phyloP scores from a whole-genome alignment of 805 yeast genomes.

The Ogataea trehalophila region DNA sequence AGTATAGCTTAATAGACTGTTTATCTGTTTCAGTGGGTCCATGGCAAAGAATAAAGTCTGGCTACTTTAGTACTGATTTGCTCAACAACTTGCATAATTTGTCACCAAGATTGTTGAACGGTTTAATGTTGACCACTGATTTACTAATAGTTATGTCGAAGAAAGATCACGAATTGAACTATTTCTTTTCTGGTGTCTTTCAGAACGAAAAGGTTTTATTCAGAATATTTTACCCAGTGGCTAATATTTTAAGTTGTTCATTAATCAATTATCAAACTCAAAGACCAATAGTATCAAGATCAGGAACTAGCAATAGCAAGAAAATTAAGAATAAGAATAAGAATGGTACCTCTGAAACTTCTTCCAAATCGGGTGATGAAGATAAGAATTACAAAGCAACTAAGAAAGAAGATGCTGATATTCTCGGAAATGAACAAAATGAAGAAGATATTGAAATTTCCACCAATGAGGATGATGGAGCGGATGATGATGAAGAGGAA shows the following conservation, averaged over 20 bases:
- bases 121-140: conserved; percentile 64
- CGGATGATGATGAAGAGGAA: conserved; percentile 19
- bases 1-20: conserved; percentile 63
- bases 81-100: conserved; percentile 51
- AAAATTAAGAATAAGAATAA: conserved; percentile 8
- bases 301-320: too few species aligned
- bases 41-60: conserved; percentile 76
- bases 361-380: neutral
- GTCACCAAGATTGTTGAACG: conserved; percentile 61
- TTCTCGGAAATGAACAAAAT: too few species aligned
- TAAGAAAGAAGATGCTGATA: too few species aligned
- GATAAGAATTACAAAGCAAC: too few species aligned
- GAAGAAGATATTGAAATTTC: too few species aligned
- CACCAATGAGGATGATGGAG: conserved; percentile 7
- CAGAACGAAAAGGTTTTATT: conserved; percentile 64
- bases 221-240: conserved; percentile 66
- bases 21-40: conserved; percentile 67
- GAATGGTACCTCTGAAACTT: conserved; percentile 16
- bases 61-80: conserved; percentile 38
- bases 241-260: conserved; percentile 55
- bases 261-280: conserved; percentile 41
- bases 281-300: conserved; percentile 7
- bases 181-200: conserved; percentile 71
- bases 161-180: conserved; percentile 67
- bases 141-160: conserved; percentile 64